A percentile compares a stretch with the other conserved stretches of the same genome.
phyloP scores from a whole-genome alignment of 2,329 filamentous ascomycete genomes.

The Hymenoscyphus infarciens region DNA sequence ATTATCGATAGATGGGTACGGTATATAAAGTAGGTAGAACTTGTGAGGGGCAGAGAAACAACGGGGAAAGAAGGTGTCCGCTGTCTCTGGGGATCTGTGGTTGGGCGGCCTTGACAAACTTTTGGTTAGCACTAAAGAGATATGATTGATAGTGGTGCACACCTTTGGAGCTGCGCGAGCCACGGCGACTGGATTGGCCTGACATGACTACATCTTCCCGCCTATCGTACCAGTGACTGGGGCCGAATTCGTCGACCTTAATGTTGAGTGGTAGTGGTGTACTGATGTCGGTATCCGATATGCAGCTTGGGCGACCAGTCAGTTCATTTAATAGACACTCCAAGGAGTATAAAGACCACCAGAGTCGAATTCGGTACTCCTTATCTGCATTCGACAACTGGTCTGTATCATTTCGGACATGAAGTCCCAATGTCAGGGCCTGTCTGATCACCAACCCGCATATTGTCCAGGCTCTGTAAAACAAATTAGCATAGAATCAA shows the following conservation, averaged over 20 bases:
- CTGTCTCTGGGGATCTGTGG: background rate
- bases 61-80: constrained; percentile 14
- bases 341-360: constrained; percentile 31
- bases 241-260: constrained; percentile 19
- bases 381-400: constrained; percentile 25
- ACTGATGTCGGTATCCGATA: constrained; percentile 29
- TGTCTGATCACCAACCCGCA: constrained; percentile 28
- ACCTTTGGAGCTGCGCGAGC: constrained; percentile 13
- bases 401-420: constrained; percentile 24
- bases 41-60: constrained; percentile 17
- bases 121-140: background rate
- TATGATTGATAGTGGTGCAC: background rate
- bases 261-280: constrained; percentile 27
- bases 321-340: constrained; percentile 27
- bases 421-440: constrained; percentile 26
- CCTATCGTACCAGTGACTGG: constrained; percentile 11
- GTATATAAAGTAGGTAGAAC: constrained; percentile 29
- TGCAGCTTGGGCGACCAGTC: constrained; percentile 30
- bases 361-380: constrained; percentile 27
- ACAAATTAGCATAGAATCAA: background rate
- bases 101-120: background rate
- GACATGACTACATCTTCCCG: constrained; percentile 3
- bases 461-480: constrained; percentile 27
- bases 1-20: constrained; percentile 28
- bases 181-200: constrained; percentile 9